These are phyloP conservation scores for Phytophthora cajani DNA, from an alignment of 352 stramenopile genomes.

Conservation along the genomic window DNA sequence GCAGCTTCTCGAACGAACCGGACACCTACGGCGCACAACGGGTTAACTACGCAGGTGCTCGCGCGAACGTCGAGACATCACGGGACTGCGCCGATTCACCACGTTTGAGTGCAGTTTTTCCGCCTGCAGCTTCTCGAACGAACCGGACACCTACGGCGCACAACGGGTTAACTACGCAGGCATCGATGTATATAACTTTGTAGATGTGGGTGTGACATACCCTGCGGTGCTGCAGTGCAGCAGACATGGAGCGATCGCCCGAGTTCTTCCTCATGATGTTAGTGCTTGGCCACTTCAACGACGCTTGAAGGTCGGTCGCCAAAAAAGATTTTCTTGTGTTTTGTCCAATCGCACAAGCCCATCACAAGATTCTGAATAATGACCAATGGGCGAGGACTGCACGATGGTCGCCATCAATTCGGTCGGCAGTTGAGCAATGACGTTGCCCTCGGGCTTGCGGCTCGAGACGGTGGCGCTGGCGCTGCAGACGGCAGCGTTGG, in stretches of 20 bases:
- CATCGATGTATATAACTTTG: neutral
- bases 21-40: slow-evolving; percentile 29
- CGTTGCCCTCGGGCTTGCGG: slow-evolving; percentile 17
- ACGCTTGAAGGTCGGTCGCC: slow-evolving; percentile 11
- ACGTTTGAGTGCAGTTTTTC: slow-evolving; percentile 51
- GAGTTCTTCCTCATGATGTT: slow-evolving; percentile 47
- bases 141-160: slow-evolving; percentile 39
- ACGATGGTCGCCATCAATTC: slow-evolving; percentile 27
- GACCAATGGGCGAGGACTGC: slow-evolving; percentile 24
- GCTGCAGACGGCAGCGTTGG: slow-evolving; percentile 37
- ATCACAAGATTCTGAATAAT: slow-evolving; percentile 12
- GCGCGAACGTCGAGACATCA: slow-evolving; percentile 13
- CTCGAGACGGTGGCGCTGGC: slow-evolving; percentile 39
- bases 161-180: neutral
- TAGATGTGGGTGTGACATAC: slow-evolving; percentile 14
- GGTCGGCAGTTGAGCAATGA: slow-evolving; percentile 23
- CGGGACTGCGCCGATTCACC: slow-evolving; percentile 30
- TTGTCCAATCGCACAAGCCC: slow-evolving; percentile 25
- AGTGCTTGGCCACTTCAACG: slow-evolving; percentile 12
- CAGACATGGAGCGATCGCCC: slow-evolving; percentile 47
- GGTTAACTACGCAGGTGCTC: slow-evolving; percentile 3
- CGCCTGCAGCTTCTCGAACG: slow-evolving; percentile 44
- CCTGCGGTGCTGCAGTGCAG: slow-evolving; percentile 65
- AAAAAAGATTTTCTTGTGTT: slow-evolving; percentile 11
- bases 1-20: slow-evolving; percentile 52